phyloP scores from a whole-genome alignment of 164 flowering plant species.

The Stephania cephalantha region DNA sequence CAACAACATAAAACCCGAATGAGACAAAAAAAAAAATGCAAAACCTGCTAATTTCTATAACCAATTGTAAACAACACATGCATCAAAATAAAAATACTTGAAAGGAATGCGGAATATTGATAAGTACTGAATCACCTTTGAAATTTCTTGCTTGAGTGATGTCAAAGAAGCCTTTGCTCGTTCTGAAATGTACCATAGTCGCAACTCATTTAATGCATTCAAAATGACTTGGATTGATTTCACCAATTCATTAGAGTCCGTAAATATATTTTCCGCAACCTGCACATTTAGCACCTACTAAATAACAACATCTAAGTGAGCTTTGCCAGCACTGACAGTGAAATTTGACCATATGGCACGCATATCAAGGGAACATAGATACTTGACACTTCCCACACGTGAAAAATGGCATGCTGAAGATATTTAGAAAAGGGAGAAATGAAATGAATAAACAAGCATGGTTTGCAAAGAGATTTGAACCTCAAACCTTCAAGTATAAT shows the following conservation, averaged over 20 bases:
- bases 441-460: too few relatives aligned
- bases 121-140: slow-evolving; percentile 34
- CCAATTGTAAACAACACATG: background rate
- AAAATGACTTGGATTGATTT: slow-evolving; percentile 77
- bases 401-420: too few relatives aligned
- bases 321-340: background rate
- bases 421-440: too few relatives aligned
- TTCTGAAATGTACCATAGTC: slow-evolving; percentile 55
- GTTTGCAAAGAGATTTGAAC: too few relatives aligned
- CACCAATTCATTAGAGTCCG: slow-evolving; percentile 53
- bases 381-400: too few relatives aligned
- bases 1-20: too few relatives aligned
- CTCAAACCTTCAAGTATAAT: too few relatives aligned
- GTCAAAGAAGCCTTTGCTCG: slow-evolving; percentile 34
- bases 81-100: too few relatives aligned
- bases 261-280: slow-evolving; percentile 50
- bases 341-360: background rate
- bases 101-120: background rate
- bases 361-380: too few relatives aligned
- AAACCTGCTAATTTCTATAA: background rate
- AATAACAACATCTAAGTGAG: background rate
- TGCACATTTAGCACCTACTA: slow-evolving; percentile 12
- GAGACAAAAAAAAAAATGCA: background rate
- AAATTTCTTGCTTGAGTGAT: slow-evolving; percentile 26
- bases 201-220: slow-evolving; percentile 81